phyloP scores from a whole-genome alignment of 2,329 filamentous ascomycete genomes.

The Alternaria longipes region DNA sequence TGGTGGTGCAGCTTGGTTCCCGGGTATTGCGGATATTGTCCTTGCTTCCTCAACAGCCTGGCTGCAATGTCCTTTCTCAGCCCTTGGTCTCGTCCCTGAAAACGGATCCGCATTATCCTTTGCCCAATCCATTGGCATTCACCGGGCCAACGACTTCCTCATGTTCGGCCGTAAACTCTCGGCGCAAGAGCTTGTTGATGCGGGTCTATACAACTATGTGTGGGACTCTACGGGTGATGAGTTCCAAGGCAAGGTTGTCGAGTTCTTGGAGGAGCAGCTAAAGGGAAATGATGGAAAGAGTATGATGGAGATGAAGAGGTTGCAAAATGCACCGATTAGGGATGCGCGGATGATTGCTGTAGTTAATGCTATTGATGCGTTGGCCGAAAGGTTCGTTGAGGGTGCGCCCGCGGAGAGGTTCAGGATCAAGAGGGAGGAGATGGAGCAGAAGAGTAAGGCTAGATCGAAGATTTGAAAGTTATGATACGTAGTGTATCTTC shows the following conservation, averaged over 20 bases:
- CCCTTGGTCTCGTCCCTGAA: conserved; percentile 61
- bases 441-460: conserved; percentile 47
- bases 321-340: conserved; percentile 59
- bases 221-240: conserved; percentile 52
- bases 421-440: conserved; percentile 50
- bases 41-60: conserved; percentile 57
- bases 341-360: conserved; percentile 58
- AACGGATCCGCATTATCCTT: conserved; percentile 59
- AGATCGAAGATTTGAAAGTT: conserved; percentile 39
- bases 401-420: conserved; percentile 58
- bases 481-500: not conserved
- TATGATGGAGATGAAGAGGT: conserved; percentile 63
- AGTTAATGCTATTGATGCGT: conserved; percentile 58
- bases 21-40: conserved; percentile 60
- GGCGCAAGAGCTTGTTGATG: conserved; percentile 55
- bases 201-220: conserved; percentile 59
- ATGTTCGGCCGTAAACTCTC: conserved; percentile 61
- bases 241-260: conserved; percentile 55
- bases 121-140: conserved; percentile 59
- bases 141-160: conserved; percentile 62
- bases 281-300: conserved; percentile 60
- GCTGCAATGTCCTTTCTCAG: conserved; percentile 60
- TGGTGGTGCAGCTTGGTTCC: conserved; percentile 62
- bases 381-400: conserved; percentile 61
- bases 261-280: conserved; percentile 57